Conservation (phyloP, 352 stramenopile species). For the Phytophthora foliorum region DNA sequence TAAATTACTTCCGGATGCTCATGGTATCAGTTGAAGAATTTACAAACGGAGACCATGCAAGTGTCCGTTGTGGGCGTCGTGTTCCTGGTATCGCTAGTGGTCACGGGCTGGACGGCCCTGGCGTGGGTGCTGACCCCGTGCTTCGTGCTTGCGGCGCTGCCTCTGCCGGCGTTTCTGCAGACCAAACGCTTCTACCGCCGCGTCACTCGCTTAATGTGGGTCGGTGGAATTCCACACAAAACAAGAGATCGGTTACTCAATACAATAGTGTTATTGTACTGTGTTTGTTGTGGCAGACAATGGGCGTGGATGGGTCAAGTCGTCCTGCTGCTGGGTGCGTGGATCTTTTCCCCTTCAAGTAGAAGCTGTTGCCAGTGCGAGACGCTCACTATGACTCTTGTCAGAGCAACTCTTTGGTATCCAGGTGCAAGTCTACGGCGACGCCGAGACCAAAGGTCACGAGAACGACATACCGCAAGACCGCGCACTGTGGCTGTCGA, state of each 20-base stretch:
- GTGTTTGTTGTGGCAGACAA: constrained; percentile 52
- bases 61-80: constrained; percentile 51
- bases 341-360: neutral
- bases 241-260: neutral
- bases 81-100: constrained; percentile 61
- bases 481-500: constrained; percentile 78
- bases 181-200: constrained; percentile 55
- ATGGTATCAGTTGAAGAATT: neutral
- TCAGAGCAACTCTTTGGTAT: constrained; percentile 74
- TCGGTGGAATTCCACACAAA: constrained; percentile 1
- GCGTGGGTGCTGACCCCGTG: constrained; percentile 66
- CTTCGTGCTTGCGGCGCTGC: constrained; percentile 53
- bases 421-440: constrained; percentile 65
- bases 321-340: constrained; percentile 64
- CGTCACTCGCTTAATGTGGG: constrained; percentile 65
- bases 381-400: constrained; percentile 27
- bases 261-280: neutral
- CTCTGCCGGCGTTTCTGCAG: constrained; percentile 35
- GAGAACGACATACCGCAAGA: constrained; percentile 57
- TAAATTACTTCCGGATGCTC: neutral
- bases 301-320: constrained; percentile 84
- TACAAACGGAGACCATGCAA: constrained; percentile 35
- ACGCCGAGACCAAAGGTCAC: constrained; percentile 63
- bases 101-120: constrained; percentile 69
- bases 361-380: constrained; percentile 22